Base-by-base conservation (phyloP, 805 yeast species). In the Cyberlindnera japonica region DNA sequence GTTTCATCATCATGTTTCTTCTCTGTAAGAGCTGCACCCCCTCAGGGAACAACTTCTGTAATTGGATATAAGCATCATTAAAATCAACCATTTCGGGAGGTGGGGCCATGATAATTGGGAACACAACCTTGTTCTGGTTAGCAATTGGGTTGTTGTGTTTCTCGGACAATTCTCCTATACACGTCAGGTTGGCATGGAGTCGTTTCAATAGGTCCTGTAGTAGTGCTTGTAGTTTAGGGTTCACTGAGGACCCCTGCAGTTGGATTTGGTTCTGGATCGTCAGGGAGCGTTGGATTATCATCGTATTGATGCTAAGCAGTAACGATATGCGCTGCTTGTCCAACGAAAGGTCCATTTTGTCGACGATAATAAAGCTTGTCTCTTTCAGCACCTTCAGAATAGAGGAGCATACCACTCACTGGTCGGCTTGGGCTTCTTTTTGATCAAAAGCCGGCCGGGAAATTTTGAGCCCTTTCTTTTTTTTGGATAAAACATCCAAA, bases 161-260 rank as follows among this genome's bases (percentile, higher is more conserved):
- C 21, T 57, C 61, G 7, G 53, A 45, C 1, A 57, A 35, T 22
- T 57, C 61, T 0, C 60, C 61, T 27, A 57, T 57, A 35, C 61
- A 57, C 2, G 59, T 54, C 7, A 57, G 35, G 27, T 57, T 57
- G 2, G 61, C 48, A 27, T 57, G 61, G 4, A 57, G 35, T 37
- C 61, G 45, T 24, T 57, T 57, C 19, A 57, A 15, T 2, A 55
- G 27, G 10, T 51, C 57, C 18, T 57, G 59, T 8, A 51, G 37
- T 8, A 56, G 26, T 9, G 48, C 40, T 15, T 45, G 50, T 3
- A 53, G 38, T 27, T 52, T 53, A 1, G 51, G 50, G 27, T 43
- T 48, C 25, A 31, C 35, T 16, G 39, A 21, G 15, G 40, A 33
- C 35, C 50, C 50, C 20, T 43, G 45, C 10, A 37, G 45, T 17